phyloP scores from a whole-genome alignment of 805 yeast species.

The Grigorovia transvaalensis region DNA sequence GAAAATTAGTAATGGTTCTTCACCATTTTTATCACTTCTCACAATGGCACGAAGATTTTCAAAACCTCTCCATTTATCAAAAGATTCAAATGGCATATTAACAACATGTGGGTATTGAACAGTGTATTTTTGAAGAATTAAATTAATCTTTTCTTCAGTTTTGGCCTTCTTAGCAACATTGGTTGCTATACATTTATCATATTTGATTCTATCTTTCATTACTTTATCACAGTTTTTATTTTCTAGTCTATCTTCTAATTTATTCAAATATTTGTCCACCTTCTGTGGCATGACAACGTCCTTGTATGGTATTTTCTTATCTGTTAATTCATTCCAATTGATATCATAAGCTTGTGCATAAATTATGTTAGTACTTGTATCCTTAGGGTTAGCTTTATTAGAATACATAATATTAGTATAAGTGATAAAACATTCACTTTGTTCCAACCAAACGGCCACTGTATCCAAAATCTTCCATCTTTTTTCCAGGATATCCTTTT shows the following conservation, averaged over 20 bases:
- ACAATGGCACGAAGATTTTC: slow-evolving; percentile 10
- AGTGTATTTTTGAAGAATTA: slow-evolving; percentile 6
- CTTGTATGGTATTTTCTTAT: slow-evolving; percentile 2
- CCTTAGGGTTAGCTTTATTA: slow-evolving; percentile 6
- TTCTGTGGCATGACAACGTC: slow-evolving; percentile 11
- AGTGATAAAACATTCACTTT: slow-evolving; percentile 38
- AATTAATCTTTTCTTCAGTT: slow-evolving; percentile 3
- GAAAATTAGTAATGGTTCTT: slow-evolving; percentile 11
- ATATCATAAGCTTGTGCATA: slow-evolving; percentile 21
- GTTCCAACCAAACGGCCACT: slow-evolving; percentile 30
- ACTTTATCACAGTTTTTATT: slow-evolving; percentile 17
- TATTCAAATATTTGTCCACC: slow-evolving; percentile 20
- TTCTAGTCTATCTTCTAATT: slow-evolving; percentile 14
- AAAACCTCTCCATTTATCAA: slow-evolving; percentile 9
- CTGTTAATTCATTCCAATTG: slow-evolving; percentile 5
- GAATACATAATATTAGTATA: slow-evolving; percentile 35
- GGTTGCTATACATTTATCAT: slow-evolving; percentile 15
- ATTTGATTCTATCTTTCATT: neutral
- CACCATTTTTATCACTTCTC: slow-evolving; percentile 2
- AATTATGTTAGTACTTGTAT: slow-evolving; percentile 31
- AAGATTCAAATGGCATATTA: slow-evolving; percentile 4
- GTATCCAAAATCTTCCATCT: slow-evolving; percentile 27
- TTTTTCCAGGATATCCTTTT: slow-evolving; percentile 7
- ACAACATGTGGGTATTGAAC: slow-evolving; percentile 10
- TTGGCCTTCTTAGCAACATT: slow-evolving; percentile 11